These are phyloP conservation scores for Candida ulmi DNA, from an alignment of 805 yeast species.

Conservation along the genomic window DNA sequence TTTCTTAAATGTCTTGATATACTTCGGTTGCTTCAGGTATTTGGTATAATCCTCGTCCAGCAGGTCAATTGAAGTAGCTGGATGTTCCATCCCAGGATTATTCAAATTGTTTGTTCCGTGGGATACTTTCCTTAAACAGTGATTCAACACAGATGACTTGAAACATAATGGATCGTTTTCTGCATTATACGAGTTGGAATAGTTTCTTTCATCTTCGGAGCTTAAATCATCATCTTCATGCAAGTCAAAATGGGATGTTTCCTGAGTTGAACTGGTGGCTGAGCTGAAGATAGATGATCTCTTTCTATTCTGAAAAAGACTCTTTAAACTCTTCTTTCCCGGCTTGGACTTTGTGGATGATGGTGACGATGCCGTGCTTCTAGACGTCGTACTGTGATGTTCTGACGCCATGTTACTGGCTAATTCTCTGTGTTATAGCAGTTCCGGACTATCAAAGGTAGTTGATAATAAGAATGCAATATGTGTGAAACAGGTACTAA, in stretches of 20 bases:
- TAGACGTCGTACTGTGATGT: neutral
- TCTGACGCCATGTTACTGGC: no score
- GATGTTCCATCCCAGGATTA: neutral
- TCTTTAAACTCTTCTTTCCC: neutral
- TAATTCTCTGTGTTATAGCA: neutral
- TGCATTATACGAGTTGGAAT: constrained; percentile 10
- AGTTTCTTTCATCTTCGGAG: constrained; percentile 15
- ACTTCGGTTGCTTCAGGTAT: constrained; percentile 47
- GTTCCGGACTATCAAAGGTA: no score
- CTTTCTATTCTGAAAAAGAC: neutral
- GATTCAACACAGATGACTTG: neutral
- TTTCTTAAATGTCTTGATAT: constrained; percentile 44
- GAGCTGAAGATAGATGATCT: neutral
- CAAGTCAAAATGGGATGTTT: neutral
- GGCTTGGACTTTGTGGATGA: neutral
- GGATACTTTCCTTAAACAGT: neutral
- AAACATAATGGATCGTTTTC: constrained; percentile 14
- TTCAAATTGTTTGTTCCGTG: neutral
- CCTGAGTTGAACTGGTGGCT: neutral
- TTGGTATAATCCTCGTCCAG: constrained; percentile 33
- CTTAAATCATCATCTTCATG: constrained; percentile 6
- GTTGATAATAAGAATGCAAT: no score
- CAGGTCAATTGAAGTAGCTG: constrained; percentile 11
- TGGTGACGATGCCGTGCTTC: neutral
- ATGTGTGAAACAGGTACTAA: no score